These are phyloP conservation scores for Hypoxylon rubiginosum DNA, from an alignment of 2,329 filamentous ascomycete genomes.

Conservation along the genomic window DNA sequence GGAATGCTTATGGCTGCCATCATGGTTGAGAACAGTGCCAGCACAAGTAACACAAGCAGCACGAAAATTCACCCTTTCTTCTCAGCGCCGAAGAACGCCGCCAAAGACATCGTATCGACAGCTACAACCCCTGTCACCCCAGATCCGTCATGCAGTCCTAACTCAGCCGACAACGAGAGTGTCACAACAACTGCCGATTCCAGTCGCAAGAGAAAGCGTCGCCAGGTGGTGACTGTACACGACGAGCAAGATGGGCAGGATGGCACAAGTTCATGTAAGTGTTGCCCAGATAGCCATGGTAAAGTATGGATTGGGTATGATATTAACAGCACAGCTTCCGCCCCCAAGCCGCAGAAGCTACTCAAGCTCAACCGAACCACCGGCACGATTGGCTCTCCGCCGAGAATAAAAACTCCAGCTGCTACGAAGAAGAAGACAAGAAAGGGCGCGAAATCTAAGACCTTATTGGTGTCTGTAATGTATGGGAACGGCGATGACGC, in stretches of 20 bases:
- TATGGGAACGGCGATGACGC: constrained; percentile 67
- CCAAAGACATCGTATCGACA: constrained; percentile 28
- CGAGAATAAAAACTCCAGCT: constrained; percentile 62
- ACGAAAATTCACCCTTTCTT: constrained; percentile 71
- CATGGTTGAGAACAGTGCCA: constrained; percentile 59
- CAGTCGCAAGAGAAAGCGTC: constrained; percentile 58
- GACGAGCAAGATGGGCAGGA: constrained; percentile 19
- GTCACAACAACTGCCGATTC: constrained; percentile 46
- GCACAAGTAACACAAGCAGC: constrained; percentile 49
- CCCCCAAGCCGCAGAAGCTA: constrained; percentile 61
- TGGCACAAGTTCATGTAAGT: constrained; percentile 4
- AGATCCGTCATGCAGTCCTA: constrained; percentile 51
- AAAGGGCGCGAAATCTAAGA: constrained; percentile 55
- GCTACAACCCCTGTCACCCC: constrained; percentile 48
- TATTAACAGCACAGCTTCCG: constrained; percentile 25
- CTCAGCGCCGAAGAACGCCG: constrained; percentile 46
- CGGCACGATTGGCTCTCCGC: constrained; percentile 73
- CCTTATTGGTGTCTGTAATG: constrained; percentile 66
- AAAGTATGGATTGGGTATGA: neutral
- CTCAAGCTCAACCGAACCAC: constrained; percentile 71
- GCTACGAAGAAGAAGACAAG: constrained; percentile 44
- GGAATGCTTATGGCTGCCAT: constrained; percentile 52
- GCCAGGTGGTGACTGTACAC: constrained; percentile 54
- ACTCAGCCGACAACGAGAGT: constrained; percentile 38
- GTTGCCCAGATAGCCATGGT: neutral